phyloP scores from a whole-genome alignment of 768 basidiomycete genomes.

The Cantharellus anzutake region DNA sequence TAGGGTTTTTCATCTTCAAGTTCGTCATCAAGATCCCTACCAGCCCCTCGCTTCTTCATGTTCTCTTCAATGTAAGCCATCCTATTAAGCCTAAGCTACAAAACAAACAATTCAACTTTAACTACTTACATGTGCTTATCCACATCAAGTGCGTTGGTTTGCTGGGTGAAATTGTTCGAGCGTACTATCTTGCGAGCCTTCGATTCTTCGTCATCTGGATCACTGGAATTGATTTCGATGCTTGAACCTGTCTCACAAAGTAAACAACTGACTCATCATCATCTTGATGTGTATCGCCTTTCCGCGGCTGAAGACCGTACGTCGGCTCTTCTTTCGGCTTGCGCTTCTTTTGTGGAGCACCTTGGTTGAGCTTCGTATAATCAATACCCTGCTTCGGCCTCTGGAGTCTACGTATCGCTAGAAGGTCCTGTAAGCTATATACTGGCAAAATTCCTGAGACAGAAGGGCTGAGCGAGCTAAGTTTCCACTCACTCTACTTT shows the following conservation, averaged over 20 bases:
- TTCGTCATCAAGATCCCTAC: constrained; percentile 27
- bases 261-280: constrained; percentile 39
- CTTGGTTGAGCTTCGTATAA: constrained; percentile 61
- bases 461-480: too few relatives aligned
- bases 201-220: constrained; percentile 36
- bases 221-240: background rate
- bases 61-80: constrained; percentile 97
- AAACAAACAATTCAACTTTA: background rate
- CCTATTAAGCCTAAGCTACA: constrained; percentile 26
- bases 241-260: background rate
- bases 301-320: constrained; percentile 14
- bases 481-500: background rate
- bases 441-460: background rate
- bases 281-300: constrained; percentile 18
- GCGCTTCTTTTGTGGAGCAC: constrained; percentile 44
- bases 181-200: constrained; percentile 58
- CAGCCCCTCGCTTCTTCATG: constrained; percentile 49
- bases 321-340: constrained; percentile 28
- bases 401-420: constrained; percentile 63
- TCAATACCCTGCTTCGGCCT: constrained; percentile 71
- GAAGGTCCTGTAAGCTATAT: constrained; percentile 55
- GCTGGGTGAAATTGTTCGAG: constrained; percentile 88
- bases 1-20: constrained; percentile 21
- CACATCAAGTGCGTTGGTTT: constrained; percentile 88
- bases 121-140: constrained; percentile 86